Evolutionary conservation across 352 stramenopile species (phyloP).

Genomic region (Pythium dissimile): DNA sequence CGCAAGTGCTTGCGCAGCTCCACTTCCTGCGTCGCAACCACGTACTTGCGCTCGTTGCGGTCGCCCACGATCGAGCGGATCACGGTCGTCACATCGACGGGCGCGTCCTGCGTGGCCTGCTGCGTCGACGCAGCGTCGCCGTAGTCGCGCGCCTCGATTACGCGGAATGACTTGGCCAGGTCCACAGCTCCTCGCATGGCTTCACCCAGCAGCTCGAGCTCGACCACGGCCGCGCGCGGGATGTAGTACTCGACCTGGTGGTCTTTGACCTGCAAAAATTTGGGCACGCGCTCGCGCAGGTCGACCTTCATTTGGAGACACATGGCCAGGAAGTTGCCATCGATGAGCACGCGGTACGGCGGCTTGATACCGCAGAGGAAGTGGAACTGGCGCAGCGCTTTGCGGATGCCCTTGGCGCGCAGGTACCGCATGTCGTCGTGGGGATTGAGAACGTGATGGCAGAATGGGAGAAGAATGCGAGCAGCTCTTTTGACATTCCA

Average conservation of each 20-base stretch:
- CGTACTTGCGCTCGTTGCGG: conserved; percentile 77
- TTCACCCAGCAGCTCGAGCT: conserved; percentile 72
- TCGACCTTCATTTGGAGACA: conserved; percentile 87
- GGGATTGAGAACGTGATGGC: neutral
- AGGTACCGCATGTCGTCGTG: conserved; percentile 62
- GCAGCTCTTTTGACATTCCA: neutral
- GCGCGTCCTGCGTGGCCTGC: conserved; percentile 8
- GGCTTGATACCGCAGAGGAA: conserved; percentile 86
- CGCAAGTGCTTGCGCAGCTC: conserved; percentile 76
- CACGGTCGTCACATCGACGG: conserved; percentile 48
- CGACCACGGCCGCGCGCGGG: conserved; percentile 54
- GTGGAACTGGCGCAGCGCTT: conserved; percentile 85
- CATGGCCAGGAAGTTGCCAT: conserved; percentile 88
- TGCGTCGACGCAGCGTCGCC: conserved; percentile 17
- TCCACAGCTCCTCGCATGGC: conserved; percentile 56
- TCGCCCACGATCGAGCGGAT: conserved; percentile 60
- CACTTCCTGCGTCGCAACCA: conserved; percentile 84
- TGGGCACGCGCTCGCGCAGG: conserved; percentile 68
- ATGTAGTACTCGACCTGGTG: conserved; percentile 75
- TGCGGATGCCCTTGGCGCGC: conserved; percentile 82
- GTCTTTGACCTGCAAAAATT: conserved; percentile 80
- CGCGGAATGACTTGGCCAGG: conserved; percentile 62
- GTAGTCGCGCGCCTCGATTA: conserved; percentile 41
- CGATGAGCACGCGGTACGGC: conserved; percentile 77
- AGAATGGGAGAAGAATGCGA: too few relatives aligned